Base-by-base conservation (phyloP, 2,329 filamentous ascomycete species). In the Pseudogymnoascus pannorum region DNA sequence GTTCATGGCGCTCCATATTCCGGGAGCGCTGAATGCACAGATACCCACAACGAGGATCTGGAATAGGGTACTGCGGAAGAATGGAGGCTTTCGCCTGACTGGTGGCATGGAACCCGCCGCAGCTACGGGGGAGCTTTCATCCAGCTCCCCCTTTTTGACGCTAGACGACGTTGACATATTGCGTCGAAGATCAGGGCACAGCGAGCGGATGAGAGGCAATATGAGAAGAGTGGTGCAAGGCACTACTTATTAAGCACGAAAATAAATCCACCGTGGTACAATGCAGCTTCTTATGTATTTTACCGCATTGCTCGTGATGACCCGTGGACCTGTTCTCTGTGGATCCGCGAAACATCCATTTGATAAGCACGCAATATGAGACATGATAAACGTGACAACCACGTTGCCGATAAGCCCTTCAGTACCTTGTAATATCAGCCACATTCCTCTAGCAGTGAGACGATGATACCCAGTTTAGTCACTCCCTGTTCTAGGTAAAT, bases 1-100 rank as follows among this genome's bases (percentile, higher is more conserved):
- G 48, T 76, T 76, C 65, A 78, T 74, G 14, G 76, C 76, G 63
- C 70, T 72, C 76, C 76, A 78, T 64, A 76, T 74, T 4, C 74
- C 75, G 2, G 74, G 74, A 1, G 74, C 75, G 7, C 71, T 74
- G 62, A 77, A 76, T n/a, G 74, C 73, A 36, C 72, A 74, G 6
- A 71, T 68, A 22, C 74, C 72, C n/a, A 74, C 74, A 2, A 76
- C 64, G n/a, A 71, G 65, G 62, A 75, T 75, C 64, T 77, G 74
- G 59, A 76, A 75, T 24, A 54, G 48, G n/a, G 48, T 54, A 31
- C 48, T 54, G 26, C 48, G 48, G 11, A 31, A 54, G 48, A 54
- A 54, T 18, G 48, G 48, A 31, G 48, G 48, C n/a, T 31, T 54
- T 2, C 9, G 48, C 9, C 24, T n/a, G 14, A 31, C n/a, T 12